These are phyloP conservation scores for Limnanthes douglasii DNA, from an alignment of 345 rosid species.

Conservation along the genomic window DNA sequence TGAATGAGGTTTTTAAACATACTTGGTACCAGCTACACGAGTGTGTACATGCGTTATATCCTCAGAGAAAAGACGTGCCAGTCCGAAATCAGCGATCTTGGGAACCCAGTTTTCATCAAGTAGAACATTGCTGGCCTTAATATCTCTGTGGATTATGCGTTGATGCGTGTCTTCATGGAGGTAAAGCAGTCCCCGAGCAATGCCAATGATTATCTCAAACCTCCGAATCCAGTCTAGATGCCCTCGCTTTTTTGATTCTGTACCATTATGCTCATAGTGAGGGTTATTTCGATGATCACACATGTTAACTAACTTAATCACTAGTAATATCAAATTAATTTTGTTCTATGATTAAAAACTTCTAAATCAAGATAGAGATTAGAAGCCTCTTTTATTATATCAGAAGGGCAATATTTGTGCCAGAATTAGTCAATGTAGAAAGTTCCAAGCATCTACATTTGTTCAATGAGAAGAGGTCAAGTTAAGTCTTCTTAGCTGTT, in stretches of 20 bases:
- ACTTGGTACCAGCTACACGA: conserved; percentile 94
- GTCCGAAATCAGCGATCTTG: conserved; percentile 96
- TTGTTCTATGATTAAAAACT: no score
- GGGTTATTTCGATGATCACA: background rate
- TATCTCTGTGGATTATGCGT: conserved; percentile 88
- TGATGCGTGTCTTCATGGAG: conserved; percentile 82
- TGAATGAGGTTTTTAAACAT: conserved; percentile 12
- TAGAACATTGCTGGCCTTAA: conserved; percentile 87
- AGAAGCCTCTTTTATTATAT: background rate
- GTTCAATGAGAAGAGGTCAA: background rate
- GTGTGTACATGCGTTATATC: conserved; percentile 81
- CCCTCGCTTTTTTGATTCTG: conserved; percentile 33
- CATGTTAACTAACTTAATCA: conserved; percentile 1
- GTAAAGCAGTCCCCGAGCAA: conserved; percentile 85
- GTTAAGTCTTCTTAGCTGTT: conserved; percentile 2
- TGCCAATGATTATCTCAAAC: conserved; percentile 54
- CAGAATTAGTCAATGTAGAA: conserved; percentile 9
- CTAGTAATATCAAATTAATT: no score
- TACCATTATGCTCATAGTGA: conserved; percentile 5
- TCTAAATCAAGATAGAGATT: background rate
- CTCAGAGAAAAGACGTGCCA: conserved; percentile 99
- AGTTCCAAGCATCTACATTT: no score
- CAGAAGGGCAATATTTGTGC: background rate
- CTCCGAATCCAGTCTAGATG: conserved; percentile 77
- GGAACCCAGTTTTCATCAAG: conserved; percentile 94